These are phyloP conservation scores for Luvunga scandens DNA, from an alignment of 345 rosid species.

Conservation along the genomic window DNA sequence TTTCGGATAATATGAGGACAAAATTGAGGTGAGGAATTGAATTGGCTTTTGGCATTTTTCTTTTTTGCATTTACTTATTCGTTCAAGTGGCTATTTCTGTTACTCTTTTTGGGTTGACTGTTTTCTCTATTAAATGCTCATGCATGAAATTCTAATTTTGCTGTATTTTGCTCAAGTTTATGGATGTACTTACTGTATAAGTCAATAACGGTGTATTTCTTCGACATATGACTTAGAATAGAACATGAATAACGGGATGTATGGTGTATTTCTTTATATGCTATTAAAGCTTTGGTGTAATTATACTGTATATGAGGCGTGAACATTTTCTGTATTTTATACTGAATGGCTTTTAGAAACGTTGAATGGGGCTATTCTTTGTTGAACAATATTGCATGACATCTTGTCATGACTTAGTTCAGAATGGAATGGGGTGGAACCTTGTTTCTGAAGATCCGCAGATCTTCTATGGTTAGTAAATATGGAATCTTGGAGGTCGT, in stretches of 20 bases:
- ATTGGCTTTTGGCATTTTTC: background rate
- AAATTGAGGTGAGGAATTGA: background rate
- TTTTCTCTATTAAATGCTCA: background rate
- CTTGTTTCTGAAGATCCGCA: background rate
- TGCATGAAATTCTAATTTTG: background rate
- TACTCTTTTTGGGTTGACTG: background rate
- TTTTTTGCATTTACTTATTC: background rate
- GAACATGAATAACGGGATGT: background rate
- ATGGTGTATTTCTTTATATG: background rate
- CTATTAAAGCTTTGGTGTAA: background rate
- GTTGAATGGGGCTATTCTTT: background rate
- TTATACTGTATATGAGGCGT: background rate
- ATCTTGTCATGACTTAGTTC: background rate
- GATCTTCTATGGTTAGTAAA: background rate
- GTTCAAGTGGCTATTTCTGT: background rate
- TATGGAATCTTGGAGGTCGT: background rate
- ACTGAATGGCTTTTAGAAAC: background rate
- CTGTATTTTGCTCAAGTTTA: background rate
- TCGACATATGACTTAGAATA: background rate
- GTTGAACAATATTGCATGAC: background rate
- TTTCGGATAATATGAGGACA: background rate
- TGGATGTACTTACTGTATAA: background rate
- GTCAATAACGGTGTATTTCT: background rate
- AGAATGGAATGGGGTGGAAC: background rate
- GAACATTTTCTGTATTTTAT: background rate